Evolutionary conservation across 805 yeast species (phyloP).

Genomic region (Schizosaccharomyces pombe): DNA sequence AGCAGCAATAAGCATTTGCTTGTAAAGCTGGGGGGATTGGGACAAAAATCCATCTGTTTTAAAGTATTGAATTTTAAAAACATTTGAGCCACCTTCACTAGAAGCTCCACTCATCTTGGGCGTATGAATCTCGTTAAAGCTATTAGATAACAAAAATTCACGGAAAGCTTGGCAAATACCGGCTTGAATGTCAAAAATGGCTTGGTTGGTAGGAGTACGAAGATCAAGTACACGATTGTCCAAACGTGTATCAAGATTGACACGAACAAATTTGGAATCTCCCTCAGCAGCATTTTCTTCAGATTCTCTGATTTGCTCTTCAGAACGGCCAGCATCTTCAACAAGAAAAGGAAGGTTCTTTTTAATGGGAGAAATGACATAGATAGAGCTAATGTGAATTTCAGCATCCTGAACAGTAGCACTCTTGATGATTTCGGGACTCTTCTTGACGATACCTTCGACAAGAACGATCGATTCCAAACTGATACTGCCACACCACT

Average conservation of each 20-base stretch:
- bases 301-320: conserved; percentile 30
- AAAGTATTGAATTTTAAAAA: conserved; percentile 80
- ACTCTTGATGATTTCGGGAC: conserved; percentile 66
- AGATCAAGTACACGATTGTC: conserved; percentile 89
- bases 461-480: conserved; percentile 83
- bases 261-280: conserved; percentile 74
- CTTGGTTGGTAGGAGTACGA: conserved; percentile 92
- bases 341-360: conserved; percentile 77
- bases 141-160: conserved; percentile 47
- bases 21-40: conserved; percentile 93
- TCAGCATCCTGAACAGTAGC: conserved; percentile 84
- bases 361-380: conserved; percentile 68
- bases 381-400: conserved; percentile 50
- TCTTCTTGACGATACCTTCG: conserved; percentile 60
- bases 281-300: conserved; percentile 31
- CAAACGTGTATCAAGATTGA: conserved; percentile 85
- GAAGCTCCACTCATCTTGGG: conserved; percentile 91
- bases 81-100: conserved; percentile 95
- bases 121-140: conserved; percentile 80
- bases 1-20: conserved; percentile 93
- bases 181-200: conserved; percentile 79
- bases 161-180: conserved; percentile 76
- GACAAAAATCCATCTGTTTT: conserved; percentile 84
- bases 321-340: conserved; percentile 92
- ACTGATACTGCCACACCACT: conserved; percentile 73